Evolutionary conservation across 1,284 basidiomycete species (phyloP).

Genomic region (Leccinum laetum): DNA sequence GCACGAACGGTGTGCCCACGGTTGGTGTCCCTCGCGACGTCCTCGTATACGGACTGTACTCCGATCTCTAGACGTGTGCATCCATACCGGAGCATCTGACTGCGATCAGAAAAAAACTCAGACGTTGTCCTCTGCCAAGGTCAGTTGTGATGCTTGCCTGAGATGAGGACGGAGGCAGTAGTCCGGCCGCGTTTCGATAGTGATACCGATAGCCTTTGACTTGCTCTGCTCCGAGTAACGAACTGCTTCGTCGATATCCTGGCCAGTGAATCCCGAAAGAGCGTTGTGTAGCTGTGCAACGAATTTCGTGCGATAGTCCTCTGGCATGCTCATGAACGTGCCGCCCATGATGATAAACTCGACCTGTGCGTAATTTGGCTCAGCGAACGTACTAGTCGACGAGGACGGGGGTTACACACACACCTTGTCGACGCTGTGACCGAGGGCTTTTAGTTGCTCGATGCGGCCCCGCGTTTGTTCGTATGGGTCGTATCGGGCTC

Average conservation of each 20-base stretch:
- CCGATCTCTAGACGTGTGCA: conserved; percentile 99
- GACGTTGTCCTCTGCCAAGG: not conserved
- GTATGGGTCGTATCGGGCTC: conserved; percentile 98
- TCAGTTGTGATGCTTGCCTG: conserved; percentile 45
- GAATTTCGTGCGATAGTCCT: conserved; percentile 93
- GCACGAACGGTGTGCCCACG: conserved; percentile 98
- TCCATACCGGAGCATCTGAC: conserved; percentile 98
- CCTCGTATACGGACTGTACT: conserved; percentile 99
- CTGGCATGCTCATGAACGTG: conserved; percentile 99
- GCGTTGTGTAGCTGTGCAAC: conserved; percentile 95
- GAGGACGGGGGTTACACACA: conserved; percentile 6
- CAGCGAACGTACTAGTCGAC: conserved; percentile 41
- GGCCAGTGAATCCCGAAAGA: conserved; percentile 91
- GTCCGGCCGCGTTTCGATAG: conserved; percentile 98
- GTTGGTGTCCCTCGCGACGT: conserved; percentile 98
- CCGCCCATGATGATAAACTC: conserved; percentile 99
- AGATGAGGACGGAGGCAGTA: conserved; percentile 98
- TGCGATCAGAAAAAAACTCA: conserved; percentile 30
- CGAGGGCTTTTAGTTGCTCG: conserved; percentile 92
- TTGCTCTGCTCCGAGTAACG: conserved; percentile 95
- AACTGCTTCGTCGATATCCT: conserved; percentile 97
- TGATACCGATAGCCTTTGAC: conserved; percentile 99
- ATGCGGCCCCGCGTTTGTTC: conserved; percentile 96
- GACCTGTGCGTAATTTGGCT: conserved; percentile 62
- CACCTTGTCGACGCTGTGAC: conserved; percentile 97